phyloP scores from a whole-genome alignment of 768 basidiomycete genomes.

The Tricholoma furcatifolium region DNA sequence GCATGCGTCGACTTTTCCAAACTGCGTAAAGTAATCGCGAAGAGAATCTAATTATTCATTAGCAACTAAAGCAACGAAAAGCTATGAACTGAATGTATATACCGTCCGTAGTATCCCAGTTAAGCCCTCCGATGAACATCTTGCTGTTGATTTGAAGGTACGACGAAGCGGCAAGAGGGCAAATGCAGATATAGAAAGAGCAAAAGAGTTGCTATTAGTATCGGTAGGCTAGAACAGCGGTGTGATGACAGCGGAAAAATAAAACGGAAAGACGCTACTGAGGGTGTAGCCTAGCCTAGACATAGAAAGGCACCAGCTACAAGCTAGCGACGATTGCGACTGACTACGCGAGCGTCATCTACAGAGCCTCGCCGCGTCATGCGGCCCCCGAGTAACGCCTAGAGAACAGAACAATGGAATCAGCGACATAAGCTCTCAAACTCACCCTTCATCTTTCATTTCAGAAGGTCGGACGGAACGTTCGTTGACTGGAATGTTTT shows the following conservation, averaged over 20 bases:
- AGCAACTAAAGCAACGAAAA: slow-evolving; percentile 38
- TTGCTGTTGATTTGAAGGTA: slow-evolving; percentile 59
- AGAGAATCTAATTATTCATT: slow-evolving; percentile 61
- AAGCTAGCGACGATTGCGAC: slow-evolving; percentile 65
- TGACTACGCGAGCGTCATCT: slow-evolving; percentile 60
- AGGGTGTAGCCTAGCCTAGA: slow-evolving; percentile 79
- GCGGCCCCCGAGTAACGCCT: slow-evolving; percentile 27
- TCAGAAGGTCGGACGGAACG: slow-evolving; percentile 80
- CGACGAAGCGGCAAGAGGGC: slow-evolving; percentile 18
- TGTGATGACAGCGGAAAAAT: slow-evolving; percentile 56
- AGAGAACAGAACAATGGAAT: slow-evolving; percentile 16
- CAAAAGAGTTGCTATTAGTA: slow-evolving; percentile 77
- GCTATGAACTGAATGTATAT: slow-evolving; percentile 32
- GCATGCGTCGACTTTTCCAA: slow-evolving; percentile 95
- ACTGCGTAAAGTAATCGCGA: slow-evolving; percentile 90
- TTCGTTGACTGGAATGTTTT: slow-evolving; percentile 47
- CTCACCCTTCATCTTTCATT: slow-evolving; percentile 97
- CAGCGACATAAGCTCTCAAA: slow-evolving; percentile 42
- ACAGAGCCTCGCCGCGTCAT: slow-evolving; percentile 26
- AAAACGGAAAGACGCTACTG: slow-evolving; percentile 72
- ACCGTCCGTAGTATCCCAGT: slow-evolving; percentile 99
- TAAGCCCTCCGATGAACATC: slow-evolving; percentile 99
- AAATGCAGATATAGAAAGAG: slow-evolving; percentile 41
- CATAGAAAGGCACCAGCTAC: slow-evolving; percentile 61
- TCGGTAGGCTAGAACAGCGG: slow-evolving; percentile 69